Conservation (phyloP, 2,329 filamentous ascomycete species). For the Arthrobotrys conoides region DNA sequence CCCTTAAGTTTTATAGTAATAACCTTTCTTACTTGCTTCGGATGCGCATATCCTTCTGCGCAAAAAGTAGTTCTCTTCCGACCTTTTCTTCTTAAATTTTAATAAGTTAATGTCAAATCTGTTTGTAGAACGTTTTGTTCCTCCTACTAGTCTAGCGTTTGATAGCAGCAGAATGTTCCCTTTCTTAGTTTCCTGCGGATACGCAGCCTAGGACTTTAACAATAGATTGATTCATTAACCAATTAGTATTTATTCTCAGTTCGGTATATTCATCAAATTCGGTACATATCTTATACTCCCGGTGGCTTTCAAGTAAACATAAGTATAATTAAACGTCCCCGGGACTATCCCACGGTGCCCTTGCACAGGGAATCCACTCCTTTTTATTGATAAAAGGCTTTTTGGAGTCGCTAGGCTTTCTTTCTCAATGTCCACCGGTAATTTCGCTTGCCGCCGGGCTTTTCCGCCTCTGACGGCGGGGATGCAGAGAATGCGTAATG, state of each 20-base stretch:
- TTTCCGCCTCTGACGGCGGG: slow-evolving; percentile 3
- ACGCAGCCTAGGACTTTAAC: not conserved
- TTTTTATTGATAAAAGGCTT: not conserved
- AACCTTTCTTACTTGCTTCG: not conserved
- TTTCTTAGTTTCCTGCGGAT: not conserved
- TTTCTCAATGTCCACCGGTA: not conserved
- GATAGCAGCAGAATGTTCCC: not conserved
- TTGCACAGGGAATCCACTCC: not conserved
- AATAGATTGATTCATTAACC: not conserved
- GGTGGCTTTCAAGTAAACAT: no score
- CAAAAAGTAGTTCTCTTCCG: slow-evolving; percentile 5
- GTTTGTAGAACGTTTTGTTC: slow-evolving; percentile 5
- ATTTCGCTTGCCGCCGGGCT: slow-evolving; percentile 6
- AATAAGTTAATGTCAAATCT: slow-evolving; percentile 33
- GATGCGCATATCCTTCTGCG: slow-evolving; percentile 9
- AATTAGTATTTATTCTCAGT: not conserved
- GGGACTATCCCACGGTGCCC: not conserved
- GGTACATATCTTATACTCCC: not conserved
- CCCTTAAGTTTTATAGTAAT: not conserved
- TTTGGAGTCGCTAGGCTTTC: not conserved
- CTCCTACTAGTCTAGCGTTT: not conserved
- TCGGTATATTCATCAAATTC: not conserved
- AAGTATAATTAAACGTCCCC: not conserved
- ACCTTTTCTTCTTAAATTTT: not conserved
- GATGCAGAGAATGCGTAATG: not conserved